Evolutionary conservation across 352 stramenopile genomes (phyloP).

Genomic region (Pythium phragmitis): DNA sequence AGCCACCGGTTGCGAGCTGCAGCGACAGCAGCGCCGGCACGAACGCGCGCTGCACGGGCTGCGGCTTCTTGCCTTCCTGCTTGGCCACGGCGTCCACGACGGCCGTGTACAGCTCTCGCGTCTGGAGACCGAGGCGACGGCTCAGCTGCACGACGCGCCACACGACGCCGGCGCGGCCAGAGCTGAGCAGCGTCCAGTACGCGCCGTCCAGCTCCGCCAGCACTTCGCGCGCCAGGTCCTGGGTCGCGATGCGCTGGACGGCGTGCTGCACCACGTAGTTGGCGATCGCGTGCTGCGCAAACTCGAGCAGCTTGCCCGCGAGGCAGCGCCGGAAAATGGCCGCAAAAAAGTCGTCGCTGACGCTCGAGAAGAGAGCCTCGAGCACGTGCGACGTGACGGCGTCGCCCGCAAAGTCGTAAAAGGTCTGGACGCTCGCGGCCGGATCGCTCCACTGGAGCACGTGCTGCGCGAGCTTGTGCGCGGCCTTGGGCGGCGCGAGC

Average conservation of each 20-base stretch:
- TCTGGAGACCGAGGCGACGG: conserved; percentile 53
- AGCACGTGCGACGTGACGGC: conserved; percentile 78
- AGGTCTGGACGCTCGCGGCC: conserved; percentile 41
- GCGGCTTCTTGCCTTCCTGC: conserved; percentile 78
- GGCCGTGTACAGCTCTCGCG: conserved; percentile 48
- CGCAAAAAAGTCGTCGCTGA: conserved; percentile 65
- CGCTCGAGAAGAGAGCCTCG: conserved; percentile 56
- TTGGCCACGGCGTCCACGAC: conserved; percentile 69
- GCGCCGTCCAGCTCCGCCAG: conserved; percentile 55
- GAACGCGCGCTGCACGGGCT: conserved; percentile 58
- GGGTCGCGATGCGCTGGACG: conserved; percentile 49
- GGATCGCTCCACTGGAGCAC: conserved; percentile 77
- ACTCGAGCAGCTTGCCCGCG: conserved; percentile 59
- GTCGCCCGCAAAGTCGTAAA: conserved; percentile 72
- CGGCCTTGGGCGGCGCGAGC: conserved; percentile 48
- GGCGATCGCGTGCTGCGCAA: conserved; percentile 67
- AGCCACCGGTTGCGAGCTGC: conserved; percentile 53
- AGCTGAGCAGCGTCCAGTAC: conserved; percentile 72
- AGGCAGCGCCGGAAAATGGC: conserved; percentile 70
- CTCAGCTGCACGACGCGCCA: conserved; percentile 80
- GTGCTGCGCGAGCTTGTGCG: conserved; percentile 51
- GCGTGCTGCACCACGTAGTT: conserved; percentile 85
- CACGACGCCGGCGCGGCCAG: conserved; percentile 67
- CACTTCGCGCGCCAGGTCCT: conserved; percentile 47
- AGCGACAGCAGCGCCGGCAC: conserved; percentile 64